Percentiles rank a stretch among this genome's conserved stretches.
Evolutionary conservation across 2,329 filamentous ascomycete species (phyloP).

Genomic region (Ploettnerulaceae sp.): DNA sequence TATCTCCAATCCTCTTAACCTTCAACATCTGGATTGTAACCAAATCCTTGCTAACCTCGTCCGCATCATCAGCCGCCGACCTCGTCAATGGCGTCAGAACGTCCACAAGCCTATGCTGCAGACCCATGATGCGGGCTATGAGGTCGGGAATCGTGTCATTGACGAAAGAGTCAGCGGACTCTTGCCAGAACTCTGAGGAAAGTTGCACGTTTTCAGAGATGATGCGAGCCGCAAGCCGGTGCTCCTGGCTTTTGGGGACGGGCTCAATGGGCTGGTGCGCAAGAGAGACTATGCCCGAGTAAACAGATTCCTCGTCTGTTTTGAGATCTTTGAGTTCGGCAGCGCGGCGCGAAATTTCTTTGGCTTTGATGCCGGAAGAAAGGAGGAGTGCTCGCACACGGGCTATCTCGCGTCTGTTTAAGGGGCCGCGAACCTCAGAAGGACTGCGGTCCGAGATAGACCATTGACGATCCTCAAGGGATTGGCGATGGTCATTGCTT

Average conservation of each 20-base stretch:
- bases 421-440: slow-evolving; percentile 36
- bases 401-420: slow-evolving; percentile 70
- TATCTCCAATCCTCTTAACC: slow-evolving; percentile 75
- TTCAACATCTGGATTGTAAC: slow-evolving; percentile 72
- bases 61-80: slow-evolving; percentile 69
- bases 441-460: slow-evolving; percentile 44
- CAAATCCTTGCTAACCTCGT: slow-evolving; percentile 71
- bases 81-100: slow-evolving; percentile 56
- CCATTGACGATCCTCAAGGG: slow-evolving; percentile 42
- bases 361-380: slow-evolving; percentile 84
- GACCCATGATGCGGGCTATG: slow-evolving; percentile 38
- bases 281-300: slow-evolving; percentile 26
- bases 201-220: slow-evolving; percentile 43
- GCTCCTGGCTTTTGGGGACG: slow-evolving; percentile 28
- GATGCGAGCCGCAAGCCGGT: slow-evolving; percentile 48
- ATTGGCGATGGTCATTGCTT: slow-evolving; percentile 21
- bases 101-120: slow-evolving; percentile 37
- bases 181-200: slow-evolving; percentile 48
- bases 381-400: slow-evolving; percentile 73
- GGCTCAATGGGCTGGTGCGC: slow-evolving; percentile 13
- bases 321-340: slow-evolving; percentile 27
- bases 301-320: slow-evolving; percentile 15
- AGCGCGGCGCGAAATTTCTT: slow-evolving; percentile 67
- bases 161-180: slow-evolving; percentile 53
- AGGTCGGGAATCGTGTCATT: slow-evolving; percentile 51